Evolutionary conservation across 139 green algal genomes (phyloP), one percentile per base, ranked within the genome.

Genomic region (Coelastrella sp.): DNA sequence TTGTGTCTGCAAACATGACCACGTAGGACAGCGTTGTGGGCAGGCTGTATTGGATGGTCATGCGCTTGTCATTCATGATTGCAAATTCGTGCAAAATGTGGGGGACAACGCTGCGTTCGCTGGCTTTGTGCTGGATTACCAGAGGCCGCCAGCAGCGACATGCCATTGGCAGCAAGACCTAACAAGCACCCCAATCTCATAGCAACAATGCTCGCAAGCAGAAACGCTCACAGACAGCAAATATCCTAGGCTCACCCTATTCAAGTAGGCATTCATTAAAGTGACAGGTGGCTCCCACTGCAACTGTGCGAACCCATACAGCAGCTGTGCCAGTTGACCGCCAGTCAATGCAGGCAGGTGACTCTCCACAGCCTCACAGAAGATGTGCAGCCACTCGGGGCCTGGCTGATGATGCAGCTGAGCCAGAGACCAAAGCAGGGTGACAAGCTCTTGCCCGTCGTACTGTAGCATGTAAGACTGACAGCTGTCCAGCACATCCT

Each of bases 371-470:
- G 78, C 78, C 62, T 74, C 78, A 53, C 21, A 62, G 23, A 84
- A 75, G 5, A 76, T 32, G 41, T 43, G 21, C 30, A 84, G 60
- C 78, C 78, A 84, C 60, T 84, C 78, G 15, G 40, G 60, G 23
- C 41, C 60, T 32, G 78, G 78, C 78, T 84, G 78, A 40, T 84
- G 78, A 66, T 84, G 78, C 25, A 84, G 62, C 60, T 76, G 30
- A 5, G 78, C 60, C 1, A 84, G 78, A 9, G 78, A 84, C 78
- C 78, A 84, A n/a, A 84, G 40, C 60, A 84, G 27, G 21, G 59
- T 84, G 13, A 64, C 60, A 3, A 84, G 41, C 62, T 84, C 78
- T 40, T 75, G 78, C 2, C 53, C 35, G 35, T 83, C 50, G 27
- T 79, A 79, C 9, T 48, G 43, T 38, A 79, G 35, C 72, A 79